These are phyloP conservation scores for Annona squamosa DNA, from an alignment of 164 flowering plant species.

Conservation along the genomic window DNA sequence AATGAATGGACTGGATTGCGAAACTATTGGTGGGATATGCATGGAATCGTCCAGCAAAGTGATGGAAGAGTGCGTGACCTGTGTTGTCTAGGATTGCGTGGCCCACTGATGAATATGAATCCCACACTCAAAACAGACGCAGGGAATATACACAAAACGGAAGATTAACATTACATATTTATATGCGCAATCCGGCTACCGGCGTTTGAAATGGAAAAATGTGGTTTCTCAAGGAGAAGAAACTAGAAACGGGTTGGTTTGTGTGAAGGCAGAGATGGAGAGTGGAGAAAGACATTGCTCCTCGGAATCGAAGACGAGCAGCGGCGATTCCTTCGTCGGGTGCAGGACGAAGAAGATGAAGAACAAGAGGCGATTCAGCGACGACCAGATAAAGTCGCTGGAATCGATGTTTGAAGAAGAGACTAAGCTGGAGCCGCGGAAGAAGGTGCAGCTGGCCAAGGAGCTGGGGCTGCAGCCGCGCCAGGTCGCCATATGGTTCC, in stretches of 20 bases:
- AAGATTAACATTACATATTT: too few species aligned
- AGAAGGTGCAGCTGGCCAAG: conserved; percentile 52
- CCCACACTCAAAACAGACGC: neutral
- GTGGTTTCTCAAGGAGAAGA: neutral
- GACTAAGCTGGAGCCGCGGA: conserved; percentile 53
- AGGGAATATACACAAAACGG: neutral
- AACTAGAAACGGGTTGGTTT: neutral
- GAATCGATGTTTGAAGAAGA: conserved; percentile 62
- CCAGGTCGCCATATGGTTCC: conserved; percentile 92
- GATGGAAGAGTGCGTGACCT: neutral
- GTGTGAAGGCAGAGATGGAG: neutral
- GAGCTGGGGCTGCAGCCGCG: conserved; percentile 69
- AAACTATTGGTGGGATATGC: neutral
- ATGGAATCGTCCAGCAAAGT: neutral
- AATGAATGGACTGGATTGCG: neutral
- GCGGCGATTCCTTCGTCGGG: neutral
- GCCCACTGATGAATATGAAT: neutral
- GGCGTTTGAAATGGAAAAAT: neutral
- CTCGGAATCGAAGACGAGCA: neutral
- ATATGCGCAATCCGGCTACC: neutral
- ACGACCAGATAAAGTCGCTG: conserved; percentile 37
- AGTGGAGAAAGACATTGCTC: neutral
- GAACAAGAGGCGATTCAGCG: conserved; percentile 17
- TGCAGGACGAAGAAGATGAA: conserved; percentile 4
- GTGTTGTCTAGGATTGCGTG: neutral